Conservation (phyloP, 2,329 filamentous ascomycete species). For the Fusarium torulosum region DNA sequence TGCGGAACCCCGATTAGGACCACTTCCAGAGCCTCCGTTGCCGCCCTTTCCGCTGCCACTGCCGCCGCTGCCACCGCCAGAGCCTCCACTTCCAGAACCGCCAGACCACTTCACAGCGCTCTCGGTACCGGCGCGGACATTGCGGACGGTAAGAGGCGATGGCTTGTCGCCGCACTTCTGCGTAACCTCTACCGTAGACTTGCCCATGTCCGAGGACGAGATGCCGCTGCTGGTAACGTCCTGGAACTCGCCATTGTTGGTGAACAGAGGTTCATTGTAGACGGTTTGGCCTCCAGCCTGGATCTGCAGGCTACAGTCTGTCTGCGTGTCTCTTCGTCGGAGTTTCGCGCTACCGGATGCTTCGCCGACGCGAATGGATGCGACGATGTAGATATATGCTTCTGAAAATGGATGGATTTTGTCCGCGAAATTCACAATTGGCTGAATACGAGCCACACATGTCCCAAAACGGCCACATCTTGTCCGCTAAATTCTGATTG, state of each 20-base stretch:
- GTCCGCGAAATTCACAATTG: background rate
- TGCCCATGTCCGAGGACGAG: slow-evolving; percentile 29
- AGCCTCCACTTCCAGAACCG: slow-evolving; percentile 4
- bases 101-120: slow-evolving; percentile 27
- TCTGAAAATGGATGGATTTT: no score
- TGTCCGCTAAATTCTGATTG: background rate
- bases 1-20: slow-evolving; percentile 14
- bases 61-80: background rate
- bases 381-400: slow-evolving; percentile 35
- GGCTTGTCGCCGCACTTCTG: slow-evolving; percentile 32
- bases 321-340: slow-evolving; percentile 23
- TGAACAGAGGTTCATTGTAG: slow-evolving; percentile 28
- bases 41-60: slow-evolving; percentile 1
- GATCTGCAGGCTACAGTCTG: slow-evolving; percentile 31
- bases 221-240: slow-evolving; percentile 33
- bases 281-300: slow-evolving; percentile 28
- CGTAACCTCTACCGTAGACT: slow-evolving; percentile 6
- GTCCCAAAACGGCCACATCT: background rate
- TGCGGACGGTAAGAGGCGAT: slow-evolving; percentile 28
- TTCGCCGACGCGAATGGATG: slow-evolving; percentile 33
- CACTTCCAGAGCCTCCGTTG: background rate
- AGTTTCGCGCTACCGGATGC: slow-evolving; percentile 29
- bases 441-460: background rate
- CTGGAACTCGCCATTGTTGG: slow-evolving; percentile 34
- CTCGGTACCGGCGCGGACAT: slow-evolving; percentile 31